Conservation (phyloP, 2,329 filamentous ascomycete species). For the Helminthosporium solani region DNA sequence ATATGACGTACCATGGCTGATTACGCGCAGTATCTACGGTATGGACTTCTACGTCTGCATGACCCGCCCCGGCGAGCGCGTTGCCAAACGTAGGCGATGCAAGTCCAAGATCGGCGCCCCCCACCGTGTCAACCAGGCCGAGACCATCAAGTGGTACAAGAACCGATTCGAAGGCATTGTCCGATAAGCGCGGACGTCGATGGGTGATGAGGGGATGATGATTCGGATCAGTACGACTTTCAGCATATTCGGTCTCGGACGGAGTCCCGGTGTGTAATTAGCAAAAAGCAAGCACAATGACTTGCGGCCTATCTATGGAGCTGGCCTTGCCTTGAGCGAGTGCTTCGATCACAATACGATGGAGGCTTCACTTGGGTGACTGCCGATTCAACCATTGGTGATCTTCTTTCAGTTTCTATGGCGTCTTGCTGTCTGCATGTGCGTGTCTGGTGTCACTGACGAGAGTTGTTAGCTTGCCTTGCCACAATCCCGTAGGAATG, state of each 20-base stretch:
- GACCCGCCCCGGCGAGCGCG: slow-evolving; percentile 98
- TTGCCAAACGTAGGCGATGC: slow-evolving; percentile 89
- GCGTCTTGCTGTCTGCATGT: neutral
- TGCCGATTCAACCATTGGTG: slow-evolving; percentile 60
- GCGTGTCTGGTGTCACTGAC: slow-evolving; percentile 6
- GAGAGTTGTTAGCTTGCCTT: neutral
- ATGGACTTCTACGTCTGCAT: slow-evolving; percentile 99
- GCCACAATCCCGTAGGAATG: neutral
- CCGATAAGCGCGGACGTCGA: slow-evolving; percentile 66
- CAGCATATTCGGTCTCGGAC: slow-evolving; percentile 43
- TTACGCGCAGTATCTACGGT: slow-evolving; percentile 49
- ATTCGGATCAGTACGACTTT: slow-evolving; percentile 37
- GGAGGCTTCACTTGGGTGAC: slow-evolving; percentile 61
- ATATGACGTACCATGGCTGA: slow-evolving; percentile 21
- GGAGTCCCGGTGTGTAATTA: slow-evolving; percentile 45
- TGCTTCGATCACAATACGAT: slow-evolving; percentile 52
- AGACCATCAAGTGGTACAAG: slow-evolving; percentile 99
- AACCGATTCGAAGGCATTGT: slow-evolving; percentile 97
- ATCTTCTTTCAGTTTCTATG: slow-evolving; percentile 25
- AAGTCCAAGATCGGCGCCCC: slow-evolving; percentile 81
- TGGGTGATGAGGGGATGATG: slow-evolving; percentile 27
- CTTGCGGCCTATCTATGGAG: slow-evolving; percentile 51
- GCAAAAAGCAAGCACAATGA: slow-evolving; percentile 42
- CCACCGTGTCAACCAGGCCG: slow-evolving; percentile 91
- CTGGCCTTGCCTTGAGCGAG: slow-evolving; percentile 40